A percentile compares a stretch with the other conserved stretches of the same genome.
Conservation (phyloP, 805 yeast species). For the Cyberlindnera bimundalis region DNA sequence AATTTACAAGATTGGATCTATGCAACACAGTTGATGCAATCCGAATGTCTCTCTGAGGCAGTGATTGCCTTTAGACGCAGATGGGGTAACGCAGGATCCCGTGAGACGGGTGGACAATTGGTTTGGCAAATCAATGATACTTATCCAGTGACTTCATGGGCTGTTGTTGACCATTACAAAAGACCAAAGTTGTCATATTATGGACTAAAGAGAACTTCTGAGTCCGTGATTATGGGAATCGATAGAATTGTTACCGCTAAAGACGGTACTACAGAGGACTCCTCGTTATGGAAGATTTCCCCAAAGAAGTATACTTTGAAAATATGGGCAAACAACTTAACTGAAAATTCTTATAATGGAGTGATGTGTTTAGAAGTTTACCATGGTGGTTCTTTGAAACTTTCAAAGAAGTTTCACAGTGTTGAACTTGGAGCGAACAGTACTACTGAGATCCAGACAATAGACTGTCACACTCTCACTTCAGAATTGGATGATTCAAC, state of each 20-base stretch:
- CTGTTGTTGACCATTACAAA: conserved; percentile 40
- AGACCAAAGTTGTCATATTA: conserved; percentile 46
- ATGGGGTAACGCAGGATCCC: conserved; percentile 38
- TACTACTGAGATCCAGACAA: conserved; percentile 2
- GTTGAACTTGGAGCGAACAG: conserved; percentile 5
- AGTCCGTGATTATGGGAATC: conserved; percentile 24
- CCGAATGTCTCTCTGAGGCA: conserved; percentile 47
- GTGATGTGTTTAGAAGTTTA: conserved; percentile 9
- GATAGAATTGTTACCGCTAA: conserved; percentile 13
- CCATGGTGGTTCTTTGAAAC: background rate
- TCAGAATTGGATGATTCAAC: background rate
- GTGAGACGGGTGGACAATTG: conserved; percentile 42
- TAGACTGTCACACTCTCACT: background rate
- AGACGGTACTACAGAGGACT: conserved; percentile 13
- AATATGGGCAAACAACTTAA: conserved; percentile 15
- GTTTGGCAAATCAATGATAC: conserved; percentile 56
- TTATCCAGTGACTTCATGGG: conserved; percentile 53
- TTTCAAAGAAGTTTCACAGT: background rate
- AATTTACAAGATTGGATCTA: conserved; percentile 43
- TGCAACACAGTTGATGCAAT: conserved; percentile 50
- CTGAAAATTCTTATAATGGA: conserved; percentile 2
- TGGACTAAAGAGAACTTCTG: conserved; percentile 41
- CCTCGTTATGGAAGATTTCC: conserved; percentile 8
- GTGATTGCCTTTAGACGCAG: conserved; percentile 44
- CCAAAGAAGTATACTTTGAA: conserved; percentile 10